Evolutionary conservation across 2,329 filamentous ascomycete genomes (phyloP).

Genomic region (Colletotrichum godetiae): DNA sequence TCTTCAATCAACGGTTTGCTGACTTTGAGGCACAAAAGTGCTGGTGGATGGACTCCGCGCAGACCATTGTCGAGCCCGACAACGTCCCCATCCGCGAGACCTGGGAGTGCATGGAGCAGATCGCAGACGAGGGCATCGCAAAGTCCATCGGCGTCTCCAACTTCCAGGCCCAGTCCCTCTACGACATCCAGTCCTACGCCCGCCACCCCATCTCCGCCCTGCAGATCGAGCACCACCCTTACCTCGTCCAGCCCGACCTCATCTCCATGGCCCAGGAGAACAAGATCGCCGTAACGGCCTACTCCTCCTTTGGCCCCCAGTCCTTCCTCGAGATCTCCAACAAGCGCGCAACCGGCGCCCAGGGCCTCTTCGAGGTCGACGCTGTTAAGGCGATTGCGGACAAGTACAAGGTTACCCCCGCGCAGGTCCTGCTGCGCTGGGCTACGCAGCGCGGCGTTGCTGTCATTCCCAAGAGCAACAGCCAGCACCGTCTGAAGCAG

Average conservation of each 20-base stretch:
- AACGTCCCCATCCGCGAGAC: constrained; percentile 63
- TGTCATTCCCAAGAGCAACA: constrained; percentile 74
- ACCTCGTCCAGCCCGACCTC: constrained; percentile 70
- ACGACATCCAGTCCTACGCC: constrained; percentile 71
- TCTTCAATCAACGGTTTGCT: background rate
- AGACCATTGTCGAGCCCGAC: constrained; percentile 49
- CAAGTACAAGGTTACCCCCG: constrained; percentile 68
- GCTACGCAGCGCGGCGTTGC: constrained; percentile 72
- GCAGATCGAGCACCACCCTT: constrained; percentile 78
- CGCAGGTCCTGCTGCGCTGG: constrained; percentile 76
- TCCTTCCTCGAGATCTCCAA: constrained; percentile 48
- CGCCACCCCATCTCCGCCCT: constrained; percentile 63
- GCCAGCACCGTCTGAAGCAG: constrained; percentile 58
- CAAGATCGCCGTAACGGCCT: constrained; percentile 70
- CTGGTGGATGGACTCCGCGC: constrained; percentile 54
- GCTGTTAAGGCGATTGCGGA: constrained; percentile 62
- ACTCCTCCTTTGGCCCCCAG: constrained; percentile 74
- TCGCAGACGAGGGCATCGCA: constrained; percentile 60
- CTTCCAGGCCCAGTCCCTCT: constrained; percentile 67
- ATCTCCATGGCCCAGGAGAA: constrained; percentile 67
- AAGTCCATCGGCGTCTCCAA: constrained; percentile 71
- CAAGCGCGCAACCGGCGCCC: constrained; percentile 40
- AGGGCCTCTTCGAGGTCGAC: constrained; percentile 45
- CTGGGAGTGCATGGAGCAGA: constrained; percentile 70
- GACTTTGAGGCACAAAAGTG: constrained; percentile 25